Conservation (phyloP, 495 filamentous ascomycete genomes). For the Niebla homalea region DNA sequence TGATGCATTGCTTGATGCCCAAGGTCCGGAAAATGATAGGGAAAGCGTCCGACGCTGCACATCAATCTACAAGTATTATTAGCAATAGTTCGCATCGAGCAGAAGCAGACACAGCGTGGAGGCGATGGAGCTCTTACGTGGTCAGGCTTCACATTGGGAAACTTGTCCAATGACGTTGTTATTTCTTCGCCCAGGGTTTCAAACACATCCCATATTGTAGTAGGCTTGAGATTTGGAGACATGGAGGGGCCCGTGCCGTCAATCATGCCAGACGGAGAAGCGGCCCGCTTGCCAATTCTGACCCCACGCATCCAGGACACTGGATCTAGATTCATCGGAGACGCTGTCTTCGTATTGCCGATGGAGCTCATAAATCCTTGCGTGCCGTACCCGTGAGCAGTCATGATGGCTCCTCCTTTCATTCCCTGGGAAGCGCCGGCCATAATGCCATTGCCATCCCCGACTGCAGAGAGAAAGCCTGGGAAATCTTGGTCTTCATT, state of each 20-base stretch:
- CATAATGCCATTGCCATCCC: conserved; percentile 5
- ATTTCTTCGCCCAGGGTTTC: conserved; percentile 83
- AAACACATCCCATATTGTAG: conserved; percentile 54
- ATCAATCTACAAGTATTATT: conserved; percentile 25
- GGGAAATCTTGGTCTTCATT: neutral
- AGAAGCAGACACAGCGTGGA: neutral
- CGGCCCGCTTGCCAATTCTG: conserved; percentile 55
- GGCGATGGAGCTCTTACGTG: conserved; percentile 36
- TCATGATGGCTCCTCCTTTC: conserved; percentile 38
- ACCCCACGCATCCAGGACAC: conserved; percentile 93
- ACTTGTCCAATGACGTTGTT: conserved; percentile 65
- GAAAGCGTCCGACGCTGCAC: conserved; percentile 56
- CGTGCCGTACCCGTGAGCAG: conserved; percentile 29
- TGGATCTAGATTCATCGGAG: conserved; percentile 51
- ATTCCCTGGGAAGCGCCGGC: conserved; percentile 28
- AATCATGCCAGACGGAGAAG: conserved; percentile 18
- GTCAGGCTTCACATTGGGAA: conserved; percentile 76
- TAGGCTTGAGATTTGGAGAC: conserved; percentile 8
- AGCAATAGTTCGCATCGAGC: neutral
- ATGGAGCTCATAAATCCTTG: conserved; percentile 36
- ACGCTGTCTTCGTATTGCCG: conserved; percentile 44
- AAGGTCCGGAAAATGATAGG: conserved; percentile 76
- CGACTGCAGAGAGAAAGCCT: too few relatives aligned
- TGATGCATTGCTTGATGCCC: conserved; percentile 56
- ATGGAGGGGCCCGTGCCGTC: conserved; percentile 13